A percentile compares a stretch with the other conserved stretches of the same genome.
Evolutionary conservation across 257 asterid genomes (phyloP).

Genomic region (Plantago ovata): DNA sequence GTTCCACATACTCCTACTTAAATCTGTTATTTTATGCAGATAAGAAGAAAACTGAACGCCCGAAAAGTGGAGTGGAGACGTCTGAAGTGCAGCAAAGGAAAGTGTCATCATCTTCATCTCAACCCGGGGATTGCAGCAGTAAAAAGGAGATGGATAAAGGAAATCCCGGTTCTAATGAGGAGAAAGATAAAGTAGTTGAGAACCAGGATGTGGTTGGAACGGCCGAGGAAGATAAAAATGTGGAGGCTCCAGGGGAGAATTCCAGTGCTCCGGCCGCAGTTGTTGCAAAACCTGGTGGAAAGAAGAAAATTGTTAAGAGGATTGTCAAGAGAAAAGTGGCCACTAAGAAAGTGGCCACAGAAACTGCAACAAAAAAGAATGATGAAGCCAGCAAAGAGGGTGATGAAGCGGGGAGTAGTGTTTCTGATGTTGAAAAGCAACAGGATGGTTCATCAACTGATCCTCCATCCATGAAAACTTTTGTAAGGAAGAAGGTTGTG

Average conservation of each 20-base stretch:
- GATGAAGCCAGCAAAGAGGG: constrained; percentile 35
- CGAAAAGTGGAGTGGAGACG: constrained; percentile 32
- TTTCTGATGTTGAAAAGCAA: constrained; percentile 39
- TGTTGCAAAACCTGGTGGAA: constrained; percentile 54
- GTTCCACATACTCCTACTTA: constrained; percentile 18
- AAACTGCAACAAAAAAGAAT: constrained; percentile 31
- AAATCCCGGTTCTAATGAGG: constrained; percentile 31
- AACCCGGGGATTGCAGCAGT: constrained; percentile 32
- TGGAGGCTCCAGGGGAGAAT: constrained; percentile 31
- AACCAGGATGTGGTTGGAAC: constrained; percentile 34
- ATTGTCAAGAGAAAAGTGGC: constrained; percentile 51
- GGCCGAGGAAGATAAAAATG: constrained; percentile 34
- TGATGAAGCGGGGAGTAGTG: constrained; percentile 31
- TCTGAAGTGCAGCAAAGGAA: constrained; percentile 40
- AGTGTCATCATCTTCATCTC: constrained; percentile 38
- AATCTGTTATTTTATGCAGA: constrained; percentile 27
- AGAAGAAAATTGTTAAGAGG: constrained; percentile 76
- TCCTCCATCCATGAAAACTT: constrained; percentile 49
- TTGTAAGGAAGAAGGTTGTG: constrained; percentile 53
- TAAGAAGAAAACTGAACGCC: constrained; percentile 33
- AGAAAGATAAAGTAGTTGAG: constrained; percentile 37
- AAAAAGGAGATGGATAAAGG: constrained; percentile 41
- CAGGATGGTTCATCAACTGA: constrained; percentile 44
- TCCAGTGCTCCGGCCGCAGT: constrained; percentile 35
- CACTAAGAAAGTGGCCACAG: constrained; percentile 30